These are phyloP conservation scores for Rickenella mellea DNA, from an alignment of 768 basidiomycete species.

Conservation along the genomic window DNA sequence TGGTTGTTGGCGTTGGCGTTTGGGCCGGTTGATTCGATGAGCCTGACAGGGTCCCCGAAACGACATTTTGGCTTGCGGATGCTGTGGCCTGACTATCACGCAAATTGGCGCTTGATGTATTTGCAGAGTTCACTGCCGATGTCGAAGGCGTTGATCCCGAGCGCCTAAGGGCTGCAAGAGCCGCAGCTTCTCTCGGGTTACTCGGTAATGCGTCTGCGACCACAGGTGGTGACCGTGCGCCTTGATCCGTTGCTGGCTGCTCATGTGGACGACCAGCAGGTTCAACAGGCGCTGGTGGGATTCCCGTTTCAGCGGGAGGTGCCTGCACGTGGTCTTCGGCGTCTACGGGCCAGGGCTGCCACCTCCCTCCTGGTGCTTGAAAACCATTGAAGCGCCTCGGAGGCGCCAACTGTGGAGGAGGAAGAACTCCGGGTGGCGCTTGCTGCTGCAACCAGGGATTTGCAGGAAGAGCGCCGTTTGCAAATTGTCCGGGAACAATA, in stretches of 20 bases:
- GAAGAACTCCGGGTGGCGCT: background rate
- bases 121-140: too few relatives aligned
- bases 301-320: constrained; percentile 16
- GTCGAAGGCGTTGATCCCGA: too few relatives aligned
- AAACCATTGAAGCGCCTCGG: background rate
- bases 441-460: constrained; percentile 10
- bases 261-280: too few relatives aligned
- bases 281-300: constrained; percentile 2
- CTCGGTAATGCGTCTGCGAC: constrained; percentile 9
- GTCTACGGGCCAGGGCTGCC: background rate
- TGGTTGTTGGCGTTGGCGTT: constrained; percentile 1
- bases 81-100: too few relatives aligned
- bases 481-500: constrained; percentile 15
- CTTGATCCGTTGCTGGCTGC: constrained; percentile 7
- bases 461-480: constrained; percentile 19
- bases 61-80: too few relatives aligned
- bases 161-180: constrained; percentile 57
- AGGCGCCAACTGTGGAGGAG: background rate
- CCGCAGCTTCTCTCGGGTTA: constrained; percentile 45
- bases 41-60: too few relatives aligned
- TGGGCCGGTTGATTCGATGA: too few relatives aligned
- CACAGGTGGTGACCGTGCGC: constrained; percentile 9
- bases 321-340: background rate
- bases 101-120: too few relatives aligned
- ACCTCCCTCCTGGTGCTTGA: background rate